A percentile compares a stretch with the other conserved stretches of the same genome.
Conservation (phyloP, 768 basidiomycete genomes). For the Boletus edulis region DNA sequence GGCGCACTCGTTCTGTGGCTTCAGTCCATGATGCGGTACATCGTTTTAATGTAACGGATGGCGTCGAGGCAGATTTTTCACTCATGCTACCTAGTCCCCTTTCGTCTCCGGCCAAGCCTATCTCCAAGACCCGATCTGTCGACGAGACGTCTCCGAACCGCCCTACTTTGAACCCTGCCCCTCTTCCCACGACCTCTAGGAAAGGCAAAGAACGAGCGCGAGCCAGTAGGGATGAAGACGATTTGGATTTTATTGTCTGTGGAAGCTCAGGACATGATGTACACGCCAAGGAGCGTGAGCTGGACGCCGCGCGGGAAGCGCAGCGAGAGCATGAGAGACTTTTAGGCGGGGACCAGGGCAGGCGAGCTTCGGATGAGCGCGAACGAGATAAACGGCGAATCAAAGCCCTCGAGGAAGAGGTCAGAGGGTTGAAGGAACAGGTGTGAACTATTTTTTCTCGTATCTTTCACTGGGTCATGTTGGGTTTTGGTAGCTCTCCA, state of each 20-base stretch:
- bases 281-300: constrained; percentile 60
- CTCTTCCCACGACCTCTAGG: constrained; percentile 15
- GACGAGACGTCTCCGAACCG: constrained; percentile 13
- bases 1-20: constrained; percentile 33
- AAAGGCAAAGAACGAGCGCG: constrained; percentile 49
- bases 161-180: neutral
- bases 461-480: neutral
- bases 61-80: constrained; percentile 48
- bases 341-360: constrained; percentile 36
- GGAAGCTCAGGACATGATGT: constrained; percentile 50
- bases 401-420: constrained; percentile 62
- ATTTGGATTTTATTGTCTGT: constrained; percentile 28
- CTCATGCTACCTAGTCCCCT: constrained; percentile 48
- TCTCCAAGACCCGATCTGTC: constrained; percentile 25
- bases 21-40: constrained; percentile 51
- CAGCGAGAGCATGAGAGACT: constrained; percentile 44
- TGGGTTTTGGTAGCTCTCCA: constrained; percentile 42
- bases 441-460: constrained; percentile 27
- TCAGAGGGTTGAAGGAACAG: constrained; percentile 56
- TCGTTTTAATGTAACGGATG: constrained; percentile 42
- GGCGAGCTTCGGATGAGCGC: constrained; percentile 38
- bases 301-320: constrained; percentile 53
- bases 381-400: constrained; percentile 63
- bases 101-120: constrained; percentile 30
- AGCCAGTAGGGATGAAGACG: constrained; percentile 25